phyloP scores from a whole-genome alignment of 768 basidiomycete genomes.

The Collybia sordida region DNA sequence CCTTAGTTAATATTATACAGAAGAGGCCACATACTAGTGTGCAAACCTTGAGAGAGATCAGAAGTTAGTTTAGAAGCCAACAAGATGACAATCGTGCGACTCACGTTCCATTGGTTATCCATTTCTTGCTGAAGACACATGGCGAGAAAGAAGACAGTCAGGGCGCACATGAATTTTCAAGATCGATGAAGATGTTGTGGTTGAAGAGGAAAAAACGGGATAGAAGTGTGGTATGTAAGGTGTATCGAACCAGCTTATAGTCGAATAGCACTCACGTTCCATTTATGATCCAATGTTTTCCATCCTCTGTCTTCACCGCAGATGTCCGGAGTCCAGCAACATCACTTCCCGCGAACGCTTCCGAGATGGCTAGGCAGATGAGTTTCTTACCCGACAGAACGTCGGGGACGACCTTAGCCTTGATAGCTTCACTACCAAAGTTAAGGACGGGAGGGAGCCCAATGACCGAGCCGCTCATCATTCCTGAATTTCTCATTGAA shows the following conservation, averaged over 20 bases:
- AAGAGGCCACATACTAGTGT: constrained; percentile 39
- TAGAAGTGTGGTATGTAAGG: constrained; percentile 5
- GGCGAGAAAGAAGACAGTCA: constrained; percentile 21
- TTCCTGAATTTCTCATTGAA: constrained; percentile 24
- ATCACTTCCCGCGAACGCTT: constrained; percentile 86
- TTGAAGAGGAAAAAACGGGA: constrained; percentile 5
- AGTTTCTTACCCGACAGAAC: constrained; percentile 72
- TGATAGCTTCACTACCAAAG: constrained; percentile 65
- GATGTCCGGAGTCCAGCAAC: constrained; percentile 73
- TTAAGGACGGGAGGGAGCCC: constrained; percentile 85
- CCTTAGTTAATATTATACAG: no score
- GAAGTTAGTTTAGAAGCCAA: constrained; percentile 3
- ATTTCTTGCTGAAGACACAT: constrained; percentile 59
- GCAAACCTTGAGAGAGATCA: constrained; percentile 29
- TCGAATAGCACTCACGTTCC: constrained; percentile 39
- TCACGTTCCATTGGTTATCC: constrained; percentile 77
- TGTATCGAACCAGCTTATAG: constrained; percentile 1
- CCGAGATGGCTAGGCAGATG: constrained; percentile 84
- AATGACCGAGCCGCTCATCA: constrained; percentile 76
- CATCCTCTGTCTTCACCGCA: constrained; percentile 77
- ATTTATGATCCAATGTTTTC: constrained; percentile 79
- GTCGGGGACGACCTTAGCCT: constrained; percentile 58
- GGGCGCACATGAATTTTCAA: not conserved
- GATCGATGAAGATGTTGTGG: not conserved
- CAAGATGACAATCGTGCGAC: constrained; percentile 14